phyloP scores from a whole-genome alignment of 192 early-diverging fungal species.

The Rhizophlyctis rosea region DNA sequence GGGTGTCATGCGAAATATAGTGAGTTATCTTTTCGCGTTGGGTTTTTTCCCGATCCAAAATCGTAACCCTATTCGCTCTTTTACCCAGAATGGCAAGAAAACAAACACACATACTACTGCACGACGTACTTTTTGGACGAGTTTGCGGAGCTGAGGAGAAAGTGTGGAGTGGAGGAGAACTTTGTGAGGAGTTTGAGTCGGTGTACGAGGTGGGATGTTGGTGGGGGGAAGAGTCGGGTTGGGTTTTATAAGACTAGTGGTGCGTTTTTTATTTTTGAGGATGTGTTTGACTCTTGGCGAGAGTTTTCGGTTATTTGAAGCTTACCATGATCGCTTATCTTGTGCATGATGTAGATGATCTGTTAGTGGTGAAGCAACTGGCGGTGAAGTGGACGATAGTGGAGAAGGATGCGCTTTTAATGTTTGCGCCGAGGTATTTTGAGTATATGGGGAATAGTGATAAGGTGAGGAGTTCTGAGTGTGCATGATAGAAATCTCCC shows the following conservation, averaged over 20 bases:
- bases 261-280: slow-evolving; percentile 20
- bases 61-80: not conserved
- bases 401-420: slow-evolving; percentile 47
- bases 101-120: slow-evolving; percentile 30
- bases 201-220: slow-evolving; percentile 41
- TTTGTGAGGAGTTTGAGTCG: slow-evolving; percentile 38
- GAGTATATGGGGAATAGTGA: slow-evolving; percentile 34
- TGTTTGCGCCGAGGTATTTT: slow-evolving; percentile 52
- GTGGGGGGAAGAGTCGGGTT: slow-evolving; percentile 44
- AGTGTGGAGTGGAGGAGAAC: slow-evolving; percentile 35
- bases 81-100: slow-evolving; percentile 12
- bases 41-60: not conserved
- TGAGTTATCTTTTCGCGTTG: slow-evolving; percentile 31
- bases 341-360: slow-evolving; percentile 43
- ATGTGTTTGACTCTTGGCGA: not conserved
- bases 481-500: no score
- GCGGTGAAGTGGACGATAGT: slow-evolving; percentile 52
- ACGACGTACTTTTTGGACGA: slow-evolving; percentile 45
- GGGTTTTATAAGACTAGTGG: slow-evolving; percentile 69
- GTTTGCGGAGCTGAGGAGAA: slow-evolving; percentile 41
- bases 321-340: slow-evolving; percentile 3
- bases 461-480: no score
- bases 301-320: no score
- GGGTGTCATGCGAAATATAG: slow-evolving; percentile 57
- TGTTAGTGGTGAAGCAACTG: slow-evolving; percentile 47